Evolutionary conservation across 139 green algal genomes (phyloP).

Genomic region (Chlorella sp.): DNA sequence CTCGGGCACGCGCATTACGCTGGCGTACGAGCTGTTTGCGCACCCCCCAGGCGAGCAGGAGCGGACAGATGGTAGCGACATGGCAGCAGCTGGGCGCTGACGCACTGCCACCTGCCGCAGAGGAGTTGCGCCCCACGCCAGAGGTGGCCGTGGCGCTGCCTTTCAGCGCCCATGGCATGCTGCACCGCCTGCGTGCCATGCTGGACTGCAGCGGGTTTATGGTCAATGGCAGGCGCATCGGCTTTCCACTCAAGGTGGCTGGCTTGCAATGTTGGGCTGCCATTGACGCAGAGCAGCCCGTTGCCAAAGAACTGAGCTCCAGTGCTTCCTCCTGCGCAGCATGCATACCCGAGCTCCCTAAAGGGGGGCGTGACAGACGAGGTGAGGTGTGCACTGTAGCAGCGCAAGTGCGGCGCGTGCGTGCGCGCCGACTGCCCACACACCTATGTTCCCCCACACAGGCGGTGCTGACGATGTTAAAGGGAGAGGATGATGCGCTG

Average conservation of each 20-base stretch:
- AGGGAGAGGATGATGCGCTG: not conserved
- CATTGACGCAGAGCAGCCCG: too few relatives aligned
- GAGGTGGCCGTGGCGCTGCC: not conserved
- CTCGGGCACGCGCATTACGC: not conserved
- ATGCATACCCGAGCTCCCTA: not conserved
- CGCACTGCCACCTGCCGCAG: too few relatives aligned
- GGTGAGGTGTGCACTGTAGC: too few relatives aligned
- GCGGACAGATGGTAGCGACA: not conserved
- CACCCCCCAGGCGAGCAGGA: not conserved
- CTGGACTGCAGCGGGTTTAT: not conserved
- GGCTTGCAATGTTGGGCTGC: too few relatives aligned
- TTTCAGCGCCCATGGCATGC: not conserved
- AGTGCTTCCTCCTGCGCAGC: too few relatives aligned
- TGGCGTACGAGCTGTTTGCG: not conserved
- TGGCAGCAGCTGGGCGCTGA: too few relatives aligned
- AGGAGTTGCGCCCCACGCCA: not conserved
- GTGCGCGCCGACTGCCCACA: too few relatives aligned
- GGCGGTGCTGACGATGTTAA: not conserved
- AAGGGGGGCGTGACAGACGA: not conserved
- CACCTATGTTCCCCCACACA: too few relatives aligned
- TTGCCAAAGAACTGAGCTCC: too few relatives aligned
- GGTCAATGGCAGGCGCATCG: not conserved
- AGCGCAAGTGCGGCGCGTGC: too few relatives aligned
- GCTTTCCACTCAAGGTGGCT: conserved; percentile 3
- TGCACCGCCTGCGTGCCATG: not conserved